phyloP scores from a whole-genome alignment of 495 filamentous ascomycete genomes.

The Mycothermus thermophilus region DNA sequence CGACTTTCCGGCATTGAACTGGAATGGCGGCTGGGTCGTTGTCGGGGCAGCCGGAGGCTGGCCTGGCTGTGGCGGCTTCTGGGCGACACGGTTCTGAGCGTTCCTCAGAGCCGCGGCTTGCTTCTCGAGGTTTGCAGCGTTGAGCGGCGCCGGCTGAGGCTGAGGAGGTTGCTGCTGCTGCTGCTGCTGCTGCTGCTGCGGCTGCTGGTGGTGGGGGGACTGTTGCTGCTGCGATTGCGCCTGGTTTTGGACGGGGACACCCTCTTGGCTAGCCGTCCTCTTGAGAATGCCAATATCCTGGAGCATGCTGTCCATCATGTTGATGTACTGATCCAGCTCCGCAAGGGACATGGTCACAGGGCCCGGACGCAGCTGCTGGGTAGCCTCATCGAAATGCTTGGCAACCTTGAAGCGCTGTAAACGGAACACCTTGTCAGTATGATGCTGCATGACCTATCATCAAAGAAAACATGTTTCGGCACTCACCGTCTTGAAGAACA shows the following conservation, averaged over 20 bases:
- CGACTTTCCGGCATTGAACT: slow-evolving; percentile 53
- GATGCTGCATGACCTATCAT: too few species aligned
- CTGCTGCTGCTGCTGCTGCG: slow-evolving; percentile 1
- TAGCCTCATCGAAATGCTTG: slow-evolving; percentile 44
- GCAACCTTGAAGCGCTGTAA: slow-evolving; percentile 41
- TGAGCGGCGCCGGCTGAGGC: slow-evolving; percentile 39
- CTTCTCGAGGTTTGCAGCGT: slow-evolving; percentile 54
- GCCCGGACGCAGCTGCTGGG: slow-evolving; percentile 32
- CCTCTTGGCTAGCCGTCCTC: slow-evolving; percentile 5
- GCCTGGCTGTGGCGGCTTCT: slow-evolving; percentile 25
- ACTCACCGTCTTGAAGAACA: slow-evolving; percentile 36
- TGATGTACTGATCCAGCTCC: slow-evolving; percentile 39
- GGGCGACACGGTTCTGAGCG: slow-evolving; percentile 30
- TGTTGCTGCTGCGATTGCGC: slow-evolving; percentile 11
- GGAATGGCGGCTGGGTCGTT: slow-evolving; percentile 48
- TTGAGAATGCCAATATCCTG: slow-evolving; percentile 15
- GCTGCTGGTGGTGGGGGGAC: slow-evolving; percentile 3
- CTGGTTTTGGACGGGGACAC: not conserved
- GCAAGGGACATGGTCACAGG: slow-evolving; percentile 43
- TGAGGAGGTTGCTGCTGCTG: slow-evolving; percentile 7
- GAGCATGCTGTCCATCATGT: slow-evolving; percentile 29
- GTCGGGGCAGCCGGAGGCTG: slow-evolving; percentile 51
- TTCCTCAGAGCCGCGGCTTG: slow-evolving; percentile 42
- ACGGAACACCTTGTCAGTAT: slow-evolving; percentile 18
- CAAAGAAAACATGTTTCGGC: too few species aligned